These are phyloP conservation scores for Plantago major DNA, from an alignment of 257 asterid genomes.

Conservation along the genomic window DNA sequence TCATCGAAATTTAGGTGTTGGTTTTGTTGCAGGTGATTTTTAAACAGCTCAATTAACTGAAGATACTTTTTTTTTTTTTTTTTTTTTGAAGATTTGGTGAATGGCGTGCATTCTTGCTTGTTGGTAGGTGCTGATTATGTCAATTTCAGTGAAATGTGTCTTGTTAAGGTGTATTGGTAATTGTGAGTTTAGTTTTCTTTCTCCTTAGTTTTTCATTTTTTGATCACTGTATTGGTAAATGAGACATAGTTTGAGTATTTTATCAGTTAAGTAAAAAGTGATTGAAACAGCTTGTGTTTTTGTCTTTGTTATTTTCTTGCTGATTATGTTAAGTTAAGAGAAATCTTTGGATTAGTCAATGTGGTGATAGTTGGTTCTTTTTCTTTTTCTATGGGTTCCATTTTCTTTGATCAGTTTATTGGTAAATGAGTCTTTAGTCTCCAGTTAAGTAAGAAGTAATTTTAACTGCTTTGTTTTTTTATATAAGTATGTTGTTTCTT, in stretches of 20 bases:
- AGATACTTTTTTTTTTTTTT: background rate
- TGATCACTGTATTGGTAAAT: background rate
- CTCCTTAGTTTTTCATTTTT: background rate
- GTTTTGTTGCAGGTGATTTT: background rate
- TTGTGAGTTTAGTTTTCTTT: background rate
- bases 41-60: background rate
- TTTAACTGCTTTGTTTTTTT: conserved; percentile 8
- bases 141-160: too few relatives aligned
- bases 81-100: too few relatives aligned
- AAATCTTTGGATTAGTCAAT: background rate
- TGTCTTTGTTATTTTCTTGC: background rate
- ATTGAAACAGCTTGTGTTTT: background rate
- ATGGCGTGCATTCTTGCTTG: too few relatives aligned
- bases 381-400: background rate
- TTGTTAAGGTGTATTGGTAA: background rate
- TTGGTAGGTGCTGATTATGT: too few relatives aligned
- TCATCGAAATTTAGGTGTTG: background rate
- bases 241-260: background rate
- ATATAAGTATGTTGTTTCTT: background rate
- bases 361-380: background rate
- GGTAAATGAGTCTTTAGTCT: conserved; percentile 5
- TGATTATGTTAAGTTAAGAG: background rate
- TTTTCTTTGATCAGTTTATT: conserved; percentile 7
- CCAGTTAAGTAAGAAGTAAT: conserved; percentile 8
- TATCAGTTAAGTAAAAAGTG: background rate